Evolutionary conservation across 2,329 filamentous ascomycete genomes (phyloP).

Genomic region (Fusarium pseudonygamai): DNA sequence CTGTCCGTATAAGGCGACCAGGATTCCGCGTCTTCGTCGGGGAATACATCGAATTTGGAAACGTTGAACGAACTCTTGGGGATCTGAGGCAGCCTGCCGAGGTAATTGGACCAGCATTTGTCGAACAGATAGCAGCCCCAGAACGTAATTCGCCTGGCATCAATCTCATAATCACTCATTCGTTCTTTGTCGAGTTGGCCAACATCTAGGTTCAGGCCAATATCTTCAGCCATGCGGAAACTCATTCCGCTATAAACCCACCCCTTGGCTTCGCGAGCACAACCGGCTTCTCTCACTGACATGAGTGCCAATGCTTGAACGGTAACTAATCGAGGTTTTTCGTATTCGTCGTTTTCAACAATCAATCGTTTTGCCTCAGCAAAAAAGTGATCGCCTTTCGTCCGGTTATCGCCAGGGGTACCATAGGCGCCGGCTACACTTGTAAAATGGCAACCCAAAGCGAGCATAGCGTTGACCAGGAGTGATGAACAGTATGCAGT

Average conservation of each 20-base stretch:
- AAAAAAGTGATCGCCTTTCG: constrained; percentile 96
- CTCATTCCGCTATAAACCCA: constrained; percentile 99
- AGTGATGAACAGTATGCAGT: constrained; percentile 87
- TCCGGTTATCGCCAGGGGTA: constrained; percentile 77
- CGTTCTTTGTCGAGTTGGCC: constrained; percentile 68
- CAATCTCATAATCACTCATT: constrained; percentile 83
- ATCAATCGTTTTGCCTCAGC: constrained; percentile 91
- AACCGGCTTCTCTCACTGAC: constrained; percentile 96
- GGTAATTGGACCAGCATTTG: constrained; percentile 98
- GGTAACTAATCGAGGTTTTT: constrained; percentile 85
- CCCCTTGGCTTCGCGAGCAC: constrained; percentile 90
- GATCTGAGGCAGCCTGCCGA: constrained; percentile 89
- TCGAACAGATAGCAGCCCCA: constrained; percentile 99
- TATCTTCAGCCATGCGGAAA: constrained; percentile 95
- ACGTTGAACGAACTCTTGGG: constrained; percentile 82
- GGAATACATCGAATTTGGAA: constrained; percentile 90
- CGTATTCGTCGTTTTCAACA: constrained; percentile 91
- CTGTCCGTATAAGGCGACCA: constrained; percentile 92
- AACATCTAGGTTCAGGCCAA: constrained; percentile 89
- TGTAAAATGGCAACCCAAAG: constrained; percentile 93
- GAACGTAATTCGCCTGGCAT: constrained; percentile 90
- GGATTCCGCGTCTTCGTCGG: constrained; percentile 81
- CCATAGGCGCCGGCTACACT: constrained; percentile 76
- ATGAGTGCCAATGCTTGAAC: constrained; percentile 94
- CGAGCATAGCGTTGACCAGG: constrained; percentile 92